Evolutionary conservation across 352 stramenopile genomes (phyloP).

Genomic region (Phytophthora aleatoria): DNA sequence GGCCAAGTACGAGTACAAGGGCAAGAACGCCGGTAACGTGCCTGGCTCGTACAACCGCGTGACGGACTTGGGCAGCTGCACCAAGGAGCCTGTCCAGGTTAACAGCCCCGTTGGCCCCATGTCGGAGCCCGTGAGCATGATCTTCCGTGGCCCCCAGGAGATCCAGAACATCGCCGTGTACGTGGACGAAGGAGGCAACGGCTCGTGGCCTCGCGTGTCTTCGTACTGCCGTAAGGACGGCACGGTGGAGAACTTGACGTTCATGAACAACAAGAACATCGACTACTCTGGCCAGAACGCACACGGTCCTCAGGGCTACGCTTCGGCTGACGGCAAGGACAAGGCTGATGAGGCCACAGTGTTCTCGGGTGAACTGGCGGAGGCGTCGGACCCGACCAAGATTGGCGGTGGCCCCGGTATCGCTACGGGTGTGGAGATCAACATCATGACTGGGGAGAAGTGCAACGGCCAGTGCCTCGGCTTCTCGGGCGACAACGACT

Average conservation of each 20-base stretch:
- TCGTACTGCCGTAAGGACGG: constrained; percentile 46
- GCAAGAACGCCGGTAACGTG: constrained; percentile 55
- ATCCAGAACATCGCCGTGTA: constrained; percentile 74
- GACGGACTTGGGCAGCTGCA: constrained; percentile 42
- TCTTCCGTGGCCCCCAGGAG: constrained; percentile 66
- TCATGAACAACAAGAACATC: constrained; percentile 83
- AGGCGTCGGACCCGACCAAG: constrained; percentile 41
- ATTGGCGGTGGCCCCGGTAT: constrained; percentile 50
- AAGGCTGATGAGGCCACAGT: constrained; percentile 29
- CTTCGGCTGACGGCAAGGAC: constrained; percentile 45
- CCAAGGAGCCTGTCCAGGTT: constrained; percentile 43
- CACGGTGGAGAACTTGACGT: constrained; percentile 56
- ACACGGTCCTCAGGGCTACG: constrained; percentile 59
- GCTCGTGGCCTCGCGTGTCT: constrained; percentile 53
- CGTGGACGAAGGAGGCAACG: constrained; percentile 27
- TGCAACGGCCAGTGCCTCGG: constrained; percentile 50
- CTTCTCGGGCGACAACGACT: constrained; percentile 44
- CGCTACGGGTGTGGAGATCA: constrained; percentile 60
- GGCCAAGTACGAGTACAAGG: constrained; percentile 54
- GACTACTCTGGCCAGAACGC: constrained; percentile 48
- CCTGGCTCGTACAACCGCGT: constrained; percentile 59
- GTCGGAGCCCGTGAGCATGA: constrained; percentile 61
- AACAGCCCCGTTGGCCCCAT: constrained; percentile 61
- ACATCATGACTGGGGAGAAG: constrained; percentile 60
- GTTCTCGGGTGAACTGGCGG: constrained; percentile 50